Conservation (phyloP, 805 yeast species). For the Teunomyces barrocoloradensis region DNA sequence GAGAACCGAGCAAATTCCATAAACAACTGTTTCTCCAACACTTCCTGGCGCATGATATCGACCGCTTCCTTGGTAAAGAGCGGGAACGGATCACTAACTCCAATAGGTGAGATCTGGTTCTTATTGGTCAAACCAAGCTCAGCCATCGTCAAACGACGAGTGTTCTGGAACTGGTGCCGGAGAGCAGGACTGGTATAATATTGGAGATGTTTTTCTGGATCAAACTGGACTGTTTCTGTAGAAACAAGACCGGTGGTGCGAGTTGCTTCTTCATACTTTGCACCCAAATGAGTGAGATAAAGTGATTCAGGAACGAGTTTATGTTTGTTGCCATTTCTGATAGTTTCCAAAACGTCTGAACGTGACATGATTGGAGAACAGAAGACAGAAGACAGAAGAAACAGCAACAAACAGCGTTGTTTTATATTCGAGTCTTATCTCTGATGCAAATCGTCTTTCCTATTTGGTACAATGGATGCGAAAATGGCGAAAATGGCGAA, state of each 20-base stretch:
- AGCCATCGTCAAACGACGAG: constrained; percentile 40
- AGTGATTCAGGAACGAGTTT: constrained; percentile 28
- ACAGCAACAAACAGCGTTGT: background rate
- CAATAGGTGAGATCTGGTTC: constrained; percentile 52
- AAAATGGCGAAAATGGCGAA: background rate
- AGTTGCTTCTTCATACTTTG: constrained; percentile 22
- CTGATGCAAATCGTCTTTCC: constrained; percentile 2
- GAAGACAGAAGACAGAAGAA: background rate
- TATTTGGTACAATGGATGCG: constrained; percentile 6
- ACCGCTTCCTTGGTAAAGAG: constrained; percentile 60
- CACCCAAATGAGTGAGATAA: constrained; percentile 31
- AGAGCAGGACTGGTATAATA: constrained; percentile 22
- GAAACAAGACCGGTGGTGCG: constrained; percentile 7
- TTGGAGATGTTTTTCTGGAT: constrained; percentile 32
- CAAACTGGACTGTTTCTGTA: constrained; percentile 18
- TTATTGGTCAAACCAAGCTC: constrained; percentile 48
- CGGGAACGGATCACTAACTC: constrained; percentile 60
- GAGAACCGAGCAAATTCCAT: constrained; percentile 43
- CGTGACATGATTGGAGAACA: background rate
- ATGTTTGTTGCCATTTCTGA: constrained; percentile 37
- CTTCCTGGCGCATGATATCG: constrained; percentile 56
- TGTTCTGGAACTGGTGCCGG: constrained; percentile 19
- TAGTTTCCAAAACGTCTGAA: constrained; percentile 27
- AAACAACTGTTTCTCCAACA: constrained; percentile 47
- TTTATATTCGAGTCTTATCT: background rate